Conservation (phyloP, 441 rosid genomes). For the Euphorbia corollata region DNA sequence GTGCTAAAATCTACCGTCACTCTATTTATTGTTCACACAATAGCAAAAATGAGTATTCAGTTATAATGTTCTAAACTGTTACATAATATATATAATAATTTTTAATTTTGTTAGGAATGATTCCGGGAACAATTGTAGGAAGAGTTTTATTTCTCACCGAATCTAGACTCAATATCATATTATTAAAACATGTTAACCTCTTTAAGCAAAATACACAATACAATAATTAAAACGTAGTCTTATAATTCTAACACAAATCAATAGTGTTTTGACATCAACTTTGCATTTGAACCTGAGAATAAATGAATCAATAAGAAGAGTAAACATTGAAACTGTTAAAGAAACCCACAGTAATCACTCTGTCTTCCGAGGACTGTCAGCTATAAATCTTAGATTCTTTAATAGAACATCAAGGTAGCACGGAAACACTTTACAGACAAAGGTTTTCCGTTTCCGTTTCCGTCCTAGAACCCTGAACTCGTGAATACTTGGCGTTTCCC, state of each 20-base stretch:
- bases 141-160: too few relatives aligned
- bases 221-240: too few relatives aligned
- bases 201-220: too few relatives aligned
- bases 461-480: too few relatives aligned
- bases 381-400: not conserved
- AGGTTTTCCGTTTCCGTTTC: too few relatives aligned
- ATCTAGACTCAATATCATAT: too few relatives aligned
- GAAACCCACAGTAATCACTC: not conserved
- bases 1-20: not conserved
- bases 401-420: not conserved
- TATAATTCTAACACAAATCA: not conserved
- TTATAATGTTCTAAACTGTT: not conserved
- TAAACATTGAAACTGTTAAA: not conserved
- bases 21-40: not conserved
- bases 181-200: too few relatives aligned
- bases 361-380: not conserved
- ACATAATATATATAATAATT: too few relatives aligned
- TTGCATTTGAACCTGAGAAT: conserved; percentile 11
- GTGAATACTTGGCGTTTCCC: too few relatives aligned
- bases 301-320: conserved; percentile 2
- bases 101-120: too few relatives aligned
- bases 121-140: too few relatives aligned
- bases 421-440: too few relatives aligned
- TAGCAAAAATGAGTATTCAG: not conserved
- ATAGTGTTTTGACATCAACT: not conserved